Evolutionary conservation across 768 basidiomycete species (phyloP), one percentile per base, ranked within the genome.

Genomic region (Termitomyces sp.): DNA sequence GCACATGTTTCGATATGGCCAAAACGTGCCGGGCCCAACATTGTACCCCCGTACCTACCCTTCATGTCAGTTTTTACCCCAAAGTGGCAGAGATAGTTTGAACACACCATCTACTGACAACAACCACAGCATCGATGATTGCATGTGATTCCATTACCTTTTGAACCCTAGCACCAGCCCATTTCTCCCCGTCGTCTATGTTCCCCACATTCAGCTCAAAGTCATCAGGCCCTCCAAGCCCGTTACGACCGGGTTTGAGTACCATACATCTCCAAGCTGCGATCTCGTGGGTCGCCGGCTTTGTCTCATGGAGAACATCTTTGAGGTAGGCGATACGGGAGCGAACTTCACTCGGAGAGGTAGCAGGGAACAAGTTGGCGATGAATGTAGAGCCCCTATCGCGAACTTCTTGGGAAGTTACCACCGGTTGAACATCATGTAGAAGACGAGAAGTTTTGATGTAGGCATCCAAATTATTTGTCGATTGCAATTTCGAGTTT

Each of bases 191-290:
- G 48, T 91, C 92, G 61, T 94, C 92, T 44, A 83, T 81, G 60
- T 73, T 78, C 1, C 83, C 87, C 4, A 75, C 74, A 56, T 71
- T 67, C 28, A 91, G 68, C 66, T 84, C 82, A 61, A 92, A 93
- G 63, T 93, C 91, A 26, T 88, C 87, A 2, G 84, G 83, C 2
- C 88, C 87, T 1, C 69, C 75, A 2, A 93, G 69, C 1, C 91
- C 91, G 2, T 77, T 82, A 46, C 72, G 74, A 2, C 85, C 88
- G 11, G 73, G 62, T 67, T 84, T 89, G 53, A 88, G 69, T 0
- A 77, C 76, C 85, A 94, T 88, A 62, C 82, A 85, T 34, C 92
- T 74, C 85, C 87, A 93, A 5, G 89, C 92, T 38, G 77, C 74
- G 43, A 93, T 88, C 64, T 88, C 84, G 59, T 90, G 86, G 11